Percentiles rank a stretch among this genome's conserved stretches.
Conservation (phyloP, 2,329 filamentous ascomycete genomes). For the Penicillium sp. region DNA sequence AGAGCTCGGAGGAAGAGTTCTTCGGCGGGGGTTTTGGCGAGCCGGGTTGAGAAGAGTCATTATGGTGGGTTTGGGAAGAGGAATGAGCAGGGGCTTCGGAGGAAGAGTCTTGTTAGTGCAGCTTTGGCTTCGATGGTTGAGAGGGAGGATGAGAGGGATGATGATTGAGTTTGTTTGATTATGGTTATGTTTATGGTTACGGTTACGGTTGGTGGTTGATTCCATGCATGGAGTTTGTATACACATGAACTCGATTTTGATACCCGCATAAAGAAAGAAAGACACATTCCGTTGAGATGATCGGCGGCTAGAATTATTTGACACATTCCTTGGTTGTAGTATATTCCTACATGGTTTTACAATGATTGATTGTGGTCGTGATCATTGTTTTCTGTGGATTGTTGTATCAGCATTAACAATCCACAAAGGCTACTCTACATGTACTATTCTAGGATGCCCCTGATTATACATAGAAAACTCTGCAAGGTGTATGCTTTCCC, state of each 20-base stretch:
- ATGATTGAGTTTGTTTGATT: not conserved
- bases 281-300: not conserved
- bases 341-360: not conserved
- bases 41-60: conserved; percentile 39
- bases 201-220: not conserved
- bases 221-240: conserved; percentile 1
- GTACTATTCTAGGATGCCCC: too few species aligned
- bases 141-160: conserved; percentile 23
- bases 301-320: not conserved
- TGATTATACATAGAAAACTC: too few species aligned
- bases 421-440: too few species aligned
- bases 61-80: conserved; percentile 29
- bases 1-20: conserved; percentile 33
- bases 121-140: conserved; percentile 40
- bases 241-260: not conserved
- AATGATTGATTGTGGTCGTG: not conserved
- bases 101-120: conserved; percentile 42
- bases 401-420: not conserved
- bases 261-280: not conserved
- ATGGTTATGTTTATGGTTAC: not conserved
- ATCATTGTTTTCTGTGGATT: not conserved
- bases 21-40: conserved; percentile 24
- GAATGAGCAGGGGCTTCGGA: conserved; percentile 37
- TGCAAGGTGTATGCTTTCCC: too few species aligned
- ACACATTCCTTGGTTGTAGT: not conserved